These are phyloP conservation scores for Xylaria grammica DNA, from an alignment of 495 filamentous ascomycete genomes.

Conservation along the genomic window DNA sequence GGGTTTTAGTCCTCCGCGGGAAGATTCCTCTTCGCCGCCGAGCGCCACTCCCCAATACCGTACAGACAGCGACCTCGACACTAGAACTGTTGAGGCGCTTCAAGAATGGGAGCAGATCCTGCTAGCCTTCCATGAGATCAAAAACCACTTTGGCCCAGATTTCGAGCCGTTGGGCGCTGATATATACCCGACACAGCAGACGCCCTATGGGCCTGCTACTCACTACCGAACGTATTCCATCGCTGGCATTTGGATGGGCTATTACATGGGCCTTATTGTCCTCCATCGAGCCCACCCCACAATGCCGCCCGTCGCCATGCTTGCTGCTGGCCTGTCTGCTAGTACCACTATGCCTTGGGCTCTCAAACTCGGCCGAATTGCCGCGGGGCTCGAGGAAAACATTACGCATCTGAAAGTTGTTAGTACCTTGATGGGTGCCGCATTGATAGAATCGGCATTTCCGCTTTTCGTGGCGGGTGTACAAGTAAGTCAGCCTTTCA, in stretches of 20 bases:
- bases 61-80: conserved; percentile 60
- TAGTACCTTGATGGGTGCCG: conserved; percentile 80
- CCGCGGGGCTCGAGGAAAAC: conserved; percentile 76
- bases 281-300: conserved; percentile 78
- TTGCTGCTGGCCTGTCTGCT: conserved; percentile 76
- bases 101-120: conserved; percentile 80
- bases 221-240: conserved; percentile 87
- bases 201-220: conserved; percentile 81
- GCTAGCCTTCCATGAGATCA: conserved; percentile 69
- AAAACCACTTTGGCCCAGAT: conserved; percentile 68
- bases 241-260: conserved; percentile 82
- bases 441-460: conserved; percentile 78
- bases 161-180: conserved; percentile 82
- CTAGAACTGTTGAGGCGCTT: conserved; percentile 70
- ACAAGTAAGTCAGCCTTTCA: conserved; percentile 46
- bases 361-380: conserved; percentile 78
- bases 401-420: conserved; percentile 62
- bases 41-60: conserved; percentile 38
- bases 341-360: conserved; percentile 70
- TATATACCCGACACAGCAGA: conserved; percentile 58
- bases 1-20: conserved; percentile 58
- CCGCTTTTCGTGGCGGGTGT: conserved; percentile 86
- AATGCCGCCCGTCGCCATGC: conserved; percentile 92
- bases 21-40: conserved; percentile 36
- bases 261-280: conserved; percentile 80